These are phyloP conservation scores for Cyberlindnera mississippiensis DNA, from an alignment of 805 yeast species.

Conservation along the genomic window DNA sequence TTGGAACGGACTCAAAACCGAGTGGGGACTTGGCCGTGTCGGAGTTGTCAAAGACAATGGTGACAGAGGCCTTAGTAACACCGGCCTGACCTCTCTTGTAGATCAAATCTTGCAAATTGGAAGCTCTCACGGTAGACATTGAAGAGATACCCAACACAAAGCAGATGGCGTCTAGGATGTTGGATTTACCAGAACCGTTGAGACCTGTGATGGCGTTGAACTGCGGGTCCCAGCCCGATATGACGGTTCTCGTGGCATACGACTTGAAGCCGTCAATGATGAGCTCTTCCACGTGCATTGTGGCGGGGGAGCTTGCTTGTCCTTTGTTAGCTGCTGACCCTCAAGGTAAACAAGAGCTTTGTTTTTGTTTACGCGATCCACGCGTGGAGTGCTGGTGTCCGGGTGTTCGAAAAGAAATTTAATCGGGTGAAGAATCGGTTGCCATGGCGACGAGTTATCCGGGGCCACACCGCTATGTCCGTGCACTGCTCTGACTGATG, in stretches of 20 bases:
- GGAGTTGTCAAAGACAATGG: constrained; percentile 87
- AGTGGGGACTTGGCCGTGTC: constrained; percentile 78
- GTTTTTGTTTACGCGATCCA: constrained; percentile 16
- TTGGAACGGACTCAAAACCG: constrained; percentile 73
- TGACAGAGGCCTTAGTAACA: constrained; percentile 93
- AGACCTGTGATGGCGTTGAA: constrained; percentile 97
- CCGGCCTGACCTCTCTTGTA: constrained; percentile 98
- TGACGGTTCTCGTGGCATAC: constrained; percentile 93
- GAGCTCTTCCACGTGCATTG: constrained; percentile 73
- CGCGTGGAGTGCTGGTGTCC: constrained; percentile 7
- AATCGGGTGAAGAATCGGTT: background rate
- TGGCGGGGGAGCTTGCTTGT: background rate
- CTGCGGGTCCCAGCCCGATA: constrained; percentile 92
- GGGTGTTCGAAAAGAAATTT: constrained; percentile 2
- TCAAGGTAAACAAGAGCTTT: constrained; percentile 6
- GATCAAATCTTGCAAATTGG: constrained; percentile 87
- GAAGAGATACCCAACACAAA: constrained; percentile 96
- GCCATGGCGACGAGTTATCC: constrained; percentile 3
- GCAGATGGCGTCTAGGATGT: constrained; percentile 94
- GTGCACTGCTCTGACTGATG: background rate
- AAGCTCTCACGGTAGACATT: constrained; percentile 93
- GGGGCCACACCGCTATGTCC: constrained; percentile 1
- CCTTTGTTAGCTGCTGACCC: background rate
- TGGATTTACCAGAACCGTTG: constrained; percentile 97
- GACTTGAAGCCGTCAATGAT: constrained; percentile 97